Conservation (phyloP, 352 stramenopile species). For the Phytophthora pistaciae region DNA sequence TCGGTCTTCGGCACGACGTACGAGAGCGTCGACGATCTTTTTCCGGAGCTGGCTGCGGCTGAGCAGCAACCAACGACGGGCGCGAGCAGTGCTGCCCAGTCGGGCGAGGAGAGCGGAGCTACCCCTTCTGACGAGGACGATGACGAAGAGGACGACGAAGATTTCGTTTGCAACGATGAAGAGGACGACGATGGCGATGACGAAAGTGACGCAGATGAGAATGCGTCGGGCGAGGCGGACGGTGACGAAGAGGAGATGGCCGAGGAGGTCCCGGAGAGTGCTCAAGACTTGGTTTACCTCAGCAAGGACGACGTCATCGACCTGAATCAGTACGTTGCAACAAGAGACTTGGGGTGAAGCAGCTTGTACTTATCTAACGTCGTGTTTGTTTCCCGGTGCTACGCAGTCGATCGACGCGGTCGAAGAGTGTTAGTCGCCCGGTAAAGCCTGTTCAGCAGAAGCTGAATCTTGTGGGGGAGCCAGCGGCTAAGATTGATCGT, state of each 20-base stretch:
- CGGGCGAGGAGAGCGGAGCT: slow-evolving; percentile 25
- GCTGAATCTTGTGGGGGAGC: slow-evolving; percentile 45
- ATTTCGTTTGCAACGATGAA: slow-evolving; percentile 47
- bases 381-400: neutral
- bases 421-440: slow-evolving; percentile 23
- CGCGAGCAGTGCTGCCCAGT: slow-evolving; percentile 28
- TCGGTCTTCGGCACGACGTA: slow-evolving; percentile 78
- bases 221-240: slow-evolving; percentile 1
- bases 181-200: slow-evolving; percentile 36
- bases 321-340: slow-evolving; percentile 49
- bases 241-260: slow-evolving; percentile 35
- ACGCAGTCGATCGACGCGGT: slow-evolving; percentile 37
- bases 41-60: slow-evolving; percentile 51
- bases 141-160: slow-evolving; percentile 65
- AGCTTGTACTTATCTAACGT: slow-evolving; percentile 17
- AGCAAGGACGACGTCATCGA: slow-evolving; percentile 64
- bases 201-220: slow-evolving; percentile 22
- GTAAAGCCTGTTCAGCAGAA: slow-evolving; percentile 26
- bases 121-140: slow-evolving; percentile 37
- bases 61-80: slow-evolving; percentile 38
- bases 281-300: slow-evolving; percentile 59
- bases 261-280: slow-evolving; percentile 41
- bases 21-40: slow-evolving; percentile 62
- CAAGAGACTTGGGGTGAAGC: neutral
- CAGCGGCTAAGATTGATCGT: slow-evolving; percentile 47